Evolutionary conservation across 441 rosid species (phyloP).

Genomic region (California macrophylla): DNA sequence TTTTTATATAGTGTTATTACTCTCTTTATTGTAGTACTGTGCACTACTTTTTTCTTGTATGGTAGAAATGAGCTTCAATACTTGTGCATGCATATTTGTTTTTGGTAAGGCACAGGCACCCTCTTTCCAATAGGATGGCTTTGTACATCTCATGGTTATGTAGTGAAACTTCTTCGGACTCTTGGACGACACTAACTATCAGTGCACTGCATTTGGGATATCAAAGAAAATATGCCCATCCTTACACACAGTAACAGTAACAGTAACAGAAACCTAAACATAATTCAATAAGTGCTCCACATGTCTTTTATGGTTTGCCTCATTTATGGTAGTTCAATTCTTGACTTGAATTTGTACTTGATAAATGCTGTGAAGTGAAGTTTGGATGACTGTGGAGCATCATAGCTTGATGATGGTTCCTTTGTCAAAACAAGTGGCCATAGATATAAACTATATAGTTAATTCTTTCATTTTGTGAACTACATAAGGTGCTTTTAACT

Average conservation of each 20-base stretch:
- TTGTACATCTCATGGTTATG: not conserved
- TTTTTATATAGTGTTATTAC: not conserved
- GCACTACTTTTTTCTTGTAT: not conserved
- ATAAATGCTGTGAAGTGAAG: not conserved
- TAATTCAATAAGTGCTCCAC: not conserved
- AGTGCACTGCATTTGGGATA: not conserved
- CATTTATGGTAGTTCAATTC: not conserved
- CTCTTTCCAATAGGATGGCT: not conserved
- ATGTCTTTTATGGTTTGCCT: not conserved
- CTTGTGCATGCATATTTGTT: not conserved
- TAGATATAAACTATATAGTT: constrained; percentile 3
- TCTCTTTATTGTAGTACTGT: not conserved
- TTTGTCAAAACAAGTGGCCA: constrained; percentile 9
- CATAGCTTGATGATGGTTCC: constrained; percentile 1
- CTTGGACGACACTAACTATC: not conserved
- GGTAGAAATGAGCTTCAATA: not conserved
- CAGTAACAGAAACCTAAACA: not conserved
- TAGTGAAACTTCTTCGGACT: not conserved
- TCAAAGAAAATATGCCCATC: not conserved
- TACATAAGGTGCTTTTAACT: not conserved
- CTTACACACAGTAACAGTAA: not conserved
- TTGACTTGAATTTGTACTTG: not conserved
- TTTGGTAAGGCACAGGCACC: not conserved
- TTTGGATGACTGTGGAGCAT: not conserved
- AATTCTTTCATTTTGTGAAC: constrained; percentile 4